phyloP scores from a whole-genome alignment of 2,329 filamentous ascomycete genomes.

The Akanthomyces lecanii region DNA sequence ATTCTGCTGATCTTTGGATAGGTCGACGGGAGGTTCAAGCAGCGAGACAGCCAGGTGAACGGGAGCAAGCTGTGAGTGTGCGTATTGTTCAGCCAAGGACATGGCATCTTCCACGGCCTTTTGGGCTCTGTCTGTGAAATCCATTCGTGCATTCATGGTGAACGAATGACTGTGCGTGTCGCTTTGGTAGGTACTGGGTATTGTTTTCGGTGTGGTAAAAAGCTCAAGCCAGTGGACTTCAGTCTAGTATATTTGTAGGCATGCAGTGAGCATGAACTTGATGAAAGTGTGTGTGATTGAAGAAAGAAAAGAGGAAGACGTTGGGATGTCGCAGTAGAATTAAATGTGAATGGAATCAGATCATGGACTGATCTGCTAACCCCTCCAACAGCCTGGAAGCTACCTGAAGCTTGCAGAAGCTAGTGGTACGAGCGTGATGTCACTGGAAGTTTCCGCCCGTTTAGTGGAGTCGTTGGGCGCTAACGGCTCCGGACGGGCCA shows the following conservation, averaged over 20 bases:
- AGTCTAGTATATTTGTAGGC: constrained; percentile 2
- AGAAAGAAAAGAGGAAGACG: background rate
- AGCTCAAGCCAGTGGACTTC: constrained; percentile 8
- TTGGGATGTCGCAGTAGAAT: constrained; percentile 7
- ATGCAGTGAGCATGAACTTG: constrained; percentile 1
- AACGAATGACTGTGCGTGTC: constrained; percentile 17
- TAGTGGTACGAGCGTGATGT: constrained; percentile 23
- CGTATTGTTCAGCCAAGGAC: constrained; percentile 81
- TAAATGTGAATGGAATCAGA: constrained; percentile 20
- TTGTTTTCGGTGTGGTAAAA: background rate
- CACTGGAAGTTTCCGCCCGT: constrained; percentile 21
- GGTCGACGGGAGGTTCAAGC: constrained; percentile 69
- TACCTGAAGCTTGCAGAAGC: constrained; percentile 29
- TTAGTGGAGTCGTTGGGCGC: constrained; percentile 16
- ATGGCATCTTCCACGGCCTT: constrained; percentile 88
- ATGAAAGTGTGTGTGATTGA: constrained; percentile 1
- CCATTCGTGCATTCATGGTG: constrained; percentile 72
- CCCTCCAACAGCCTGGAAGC: constrained; percentile 27
- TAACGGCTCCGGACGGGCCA: background rate
- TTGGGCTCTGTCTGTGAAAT: constrained; percentile 90
- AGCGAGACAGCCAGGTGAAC: constrained; percentile 83
- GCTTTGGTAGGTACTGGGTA: background rate
- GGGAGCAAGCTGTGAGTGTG: constrained; percentile 84
- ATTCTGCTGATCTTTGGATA: constrained; percentile 80
- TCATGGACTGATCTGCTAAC: constrained; percentile 19